phyloP scores from a whole-genome alignment of 2,329 filamentous ascomycete species.

The Pseudogymnoascus sp. region DNA sequence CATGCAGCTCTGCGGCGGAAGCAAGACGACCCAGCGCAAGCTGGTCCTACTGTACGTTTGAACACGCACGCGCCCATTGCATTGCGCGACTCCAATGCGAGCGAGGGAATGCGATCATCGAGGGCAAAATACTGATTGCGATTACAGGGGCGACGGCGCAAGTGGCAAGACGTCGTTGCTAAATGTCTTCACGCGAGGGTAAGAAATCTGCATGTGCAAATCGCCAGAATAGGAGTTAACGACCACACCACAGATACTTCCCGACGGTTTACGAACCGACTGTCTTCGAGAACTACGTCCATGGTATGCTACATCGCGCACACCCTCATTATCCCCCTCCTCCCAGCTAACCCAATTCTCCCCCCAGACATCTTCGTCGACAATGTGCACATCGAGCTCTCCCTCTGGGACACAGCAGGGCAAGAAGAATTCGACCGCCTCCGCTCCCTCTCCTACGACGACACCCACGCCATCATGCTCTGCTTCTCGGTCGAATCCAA shows the following conservation, averaged over 20 bases:
- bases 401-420: slow-evolving; percentile 95
- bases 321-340: slow-evolving; percentile 11
- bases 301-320: slow-evolving; percentile 49
- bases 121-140: slow-evolving; percentile 11
- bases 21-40: slow-evolving; percentile 65
- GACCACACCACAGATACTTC: slow-evolving; percentile 63
- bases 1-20: slow-evolving; percentile 47
- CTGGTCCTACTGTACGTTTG: slow-evolving; percentile 60
- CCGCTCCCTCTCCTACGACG: slow-evolving; percentile 89
- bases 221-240: not conserved
- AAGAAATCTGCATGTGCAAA: slow-evolving; percentile 28
- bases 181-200: slow-evolving; percentile 98
- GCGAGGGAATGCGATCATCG: not conserved
- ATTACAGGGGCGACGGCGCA: slow-evolving; percentile 77
- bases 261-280: slow-evolving; percentile 97
- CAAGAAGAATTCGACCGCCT: slow-evolving; percentile 98
- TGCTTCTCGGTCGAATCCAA: slow-evolving; percentile 97
- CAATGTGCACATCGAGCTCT: slow-evolving; percentile 91
- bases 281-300: slow-evolving; percentile 98
- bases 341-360: slow-evolving; percentile 15
- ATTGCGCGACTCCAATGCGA: slow-evolving; percentile 10
- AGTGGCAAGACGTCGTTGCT: slow-evolving; percentile 94
- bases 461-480: slow-evolving; percentile 97
- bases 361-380: slow-evolving; percentile 90
- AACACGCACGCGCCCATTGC: slow-evolving; percentile 17